These are phyloP conservation scores for Amphibolis antarctica DNA, from an alignment of 106 monocot species.

Conservation along the genomic window DNA sequence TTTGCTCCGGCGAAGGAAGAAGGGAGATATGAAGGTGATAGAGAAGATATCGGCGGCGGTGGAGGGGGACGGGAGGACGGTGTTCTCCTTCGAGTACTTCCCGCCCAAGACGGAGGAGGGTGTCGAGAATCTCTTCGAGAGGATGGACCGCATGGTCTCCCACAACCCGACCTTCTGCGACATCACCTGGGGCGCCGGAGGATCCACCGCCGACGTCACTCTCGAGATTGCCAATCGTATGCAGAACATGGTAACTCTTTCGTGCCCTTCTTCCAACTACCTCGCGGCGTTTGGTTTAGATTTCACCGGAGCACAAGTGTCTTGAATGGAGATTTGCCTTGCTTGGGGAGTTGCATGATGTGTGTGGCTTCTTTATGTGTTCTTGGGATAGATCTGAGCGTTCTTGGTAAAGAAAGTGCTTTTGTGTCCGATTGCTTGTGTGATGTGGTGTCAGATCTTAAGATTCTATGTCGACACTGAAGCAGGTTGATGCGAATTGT, in stretches of 20 bases:
- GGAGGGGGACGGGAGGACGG: constrained; percentile 40
- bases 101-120: constrained; percentile 83
- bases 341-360: too few species aligned
- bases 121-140: constrained; percentile 81
- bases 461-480: too few species aligned
- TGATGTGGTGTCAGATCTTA: too few species aligned
- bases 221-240: constrained; percentile 82
- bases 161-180: constrained; percentile 86
- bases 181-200: constrained; percentile 88
- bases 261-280: neutral
- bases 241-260: constrained; percentile 71
- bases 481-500: too few species aligned
- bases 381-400: neutral
- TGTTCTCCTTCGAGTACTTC: constrained; percentile 96
- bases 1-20: neutral
- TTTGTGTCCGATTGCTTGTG: too few species aligned
- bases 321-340: constrained; percentile 2
- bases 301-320: too few species aligned
- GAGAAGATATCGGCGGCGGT: constrained; percentile 56
- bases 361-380: neutral
- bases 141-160: constrained; percentile 80
- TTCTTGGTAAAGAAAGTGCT: too few species aligned
- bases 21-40: constrained; percentile 68
- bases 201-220: constrained; percentile 79
- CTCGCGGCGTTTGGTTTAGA: neutral